Conservation (phyloP, 306 rosid genomes). For the Quercus cerris region DNA sequence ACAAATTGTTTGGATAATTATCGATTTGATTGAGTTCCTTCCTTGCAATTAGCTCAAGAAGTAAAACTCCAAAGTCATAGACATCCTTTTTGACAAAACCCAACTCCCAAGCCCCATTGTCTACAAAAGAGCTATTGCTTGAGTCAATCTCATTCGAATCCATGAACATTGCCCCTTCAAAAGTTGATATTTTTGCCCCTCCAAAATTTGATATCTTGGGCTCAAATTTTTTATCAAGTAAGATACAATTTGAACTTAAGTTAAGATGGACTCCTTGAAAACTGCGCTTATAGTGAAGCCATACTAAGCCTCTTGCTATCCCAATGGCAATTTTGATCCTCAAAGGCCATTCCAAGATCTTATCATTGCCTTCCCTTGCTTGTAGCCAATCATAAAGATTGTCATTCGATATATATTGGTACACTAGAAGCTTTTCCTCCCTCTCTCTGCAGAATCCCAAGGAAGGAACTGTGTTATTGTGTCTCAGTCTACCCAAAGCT, state of each 20-base stretch:
- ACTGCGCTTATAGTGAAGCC: constrained; percentile 20
- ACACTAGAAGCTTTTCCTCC: constrained; percentile 9
- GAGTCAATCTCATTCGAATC: no score
- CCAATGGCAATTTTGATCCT: constrained; percentile 25
- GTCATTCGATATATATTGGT: constrained; percentile 7
- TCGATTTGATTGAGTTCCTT: constrained; percentile 4
- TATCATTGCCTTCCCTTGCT: constrained; percentile 8
- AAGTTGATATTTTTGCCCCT: neutral
- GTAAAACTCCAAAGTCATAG: constrained; percentile 29
- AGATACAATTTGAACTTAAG: constrained; percentile 17
- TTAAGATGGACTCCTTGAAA: constrained; percentile 18
- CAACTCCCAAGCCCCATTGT: neutral
- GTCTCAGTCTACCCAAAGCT: constrained; percentile 18
- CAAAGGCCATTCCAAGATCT: constrained; percentile 3
- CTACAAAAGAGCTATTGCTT: neutral
- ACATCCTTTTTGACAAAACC: constrained; percentile 34
- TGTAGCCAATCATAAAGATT: constrained; percentile 38
- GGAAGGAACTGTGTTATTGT: neutral
- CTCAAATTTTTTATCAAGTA: constrained; percentile 31
- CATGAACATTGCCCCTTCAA: neutral
- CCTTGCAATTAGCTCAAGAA: constrained; percentile 29
- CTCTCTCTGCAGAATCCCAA: constrained; percentile 17
- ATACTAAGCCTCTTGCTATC: constrained; percentile 32
- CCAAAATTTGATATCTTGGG: constrained; percentile 44
- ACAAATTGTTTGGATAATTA: neutral